Evolutionary conservation across 495 filamentous ascomycete genomes (phyloP).

Genomic region (Aspergillus kassunensis): DNA sequence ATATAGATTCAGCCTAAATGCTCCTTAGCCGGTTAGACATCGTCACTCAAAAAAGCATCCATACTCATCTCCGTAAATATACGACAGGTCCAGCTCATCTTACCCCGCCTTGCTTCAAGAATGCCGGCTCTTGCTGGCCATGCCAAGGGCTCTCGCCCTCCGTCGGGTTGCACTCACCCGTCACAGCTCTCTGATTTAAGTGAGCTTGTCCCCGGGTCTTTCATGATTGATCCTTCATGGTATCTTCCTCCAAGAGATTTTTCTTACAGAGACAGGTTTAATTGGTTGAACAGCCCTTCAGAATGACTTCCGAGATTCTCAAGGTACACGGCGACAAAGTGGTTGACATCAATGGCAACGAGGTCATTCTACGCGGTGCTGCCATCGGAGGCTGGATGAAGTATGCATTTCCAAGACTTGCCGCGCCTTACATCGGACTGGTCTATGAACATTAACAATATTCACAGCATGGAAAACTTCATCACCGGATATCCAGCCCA

Average conservation of each 20-base stretch:
- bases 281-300: no score
- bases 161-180: neutral
- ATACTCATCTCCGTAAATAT: neutral
- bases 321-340: conserved; percentile 42
- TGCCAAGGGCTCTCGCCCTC: neutral
- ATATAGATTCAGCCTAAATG: neutral
- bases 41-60: neutral
- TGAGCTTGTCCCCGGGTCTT: neutral
- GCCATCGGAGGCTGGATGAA: conserved; percentile 49
- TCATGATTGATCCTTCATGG: neutral
- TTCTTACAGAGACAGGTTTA: no score
- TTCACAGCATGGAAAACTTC: conserved; percentile 59
- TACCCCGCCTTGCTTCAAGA: neutral
- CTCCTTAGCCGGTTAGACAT: neutral
- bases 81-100: neutral
- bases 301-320: conserved; percentile 37
- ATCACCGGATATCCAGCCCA: conserved; percentile 64
- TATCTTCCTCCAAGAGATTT: no score
- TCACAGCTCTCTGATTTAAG: neutral
- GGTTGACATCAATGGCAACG: conserved; percentile 42
- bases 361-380: conserved; percentile 48
- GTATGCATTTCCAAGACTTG: conserved; percentile 20
- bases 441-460: neutral
- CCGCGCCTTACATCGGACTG: no score
- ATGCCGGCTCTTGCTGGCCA: neutral